Conservation (phyloP, 1,139 yeast species). For the Diutina sp. region DNA sequence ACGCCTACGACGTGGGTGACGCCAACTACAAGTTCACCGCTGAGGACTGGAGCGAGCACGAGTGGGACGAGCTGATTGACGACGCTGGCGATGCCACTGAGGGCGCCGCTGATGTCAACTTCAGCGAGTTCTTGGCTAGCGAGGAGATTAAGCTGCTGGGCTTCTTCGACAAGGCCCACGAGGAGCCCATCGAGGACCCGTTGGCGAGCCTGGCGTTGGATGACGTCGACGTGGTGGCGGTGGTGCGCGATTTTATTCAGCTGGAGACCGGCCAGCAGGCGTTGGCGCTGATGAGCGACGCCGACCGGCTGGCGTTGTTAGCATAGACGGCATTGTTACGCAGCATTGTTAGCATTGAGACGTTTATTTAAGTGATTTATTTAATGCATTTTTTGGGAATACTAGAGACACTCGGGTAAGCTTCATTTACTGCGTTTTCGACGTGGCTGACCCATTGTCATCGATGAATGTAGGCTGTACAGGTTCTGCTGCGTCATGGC, state of each 20-base stretch:
- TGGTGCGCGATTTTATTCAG: conserved; percentile 11
- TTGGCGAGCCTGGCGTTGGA: conserved; percentile 71
- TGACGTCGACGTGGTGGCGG: conserved; percentile 44
- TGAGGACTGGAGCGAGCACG: conserved; percentile 7
- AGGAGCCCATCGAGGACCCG: conserved; percentile 71
- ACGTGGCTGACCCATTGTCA: no score
- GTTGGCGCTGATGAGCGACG: not conserved
- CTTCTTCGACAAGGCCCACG: conserved; percentile 24
- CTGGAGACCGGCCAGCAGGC: not conserved
- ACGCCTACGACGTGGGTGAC: conserved; percentile 19
- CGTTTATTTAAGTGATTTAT: not conserved
- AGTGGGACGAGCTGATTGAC: conserved; percentile 11
- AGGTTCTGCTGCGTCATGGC: no score
- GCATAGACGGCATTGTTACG: not conserved
- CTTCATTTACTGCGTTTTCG: no score
- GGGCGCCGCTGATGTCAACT: conserved; percentile 16
- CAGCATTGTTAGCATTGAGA: not conserved
- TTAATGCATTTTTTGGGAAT: not conserved
- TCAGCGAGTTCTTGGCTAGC: conserved; percentile 28
- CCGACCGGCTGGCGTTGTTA: not conserved
- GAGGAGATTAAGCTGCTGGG: conserved; percentile 28
- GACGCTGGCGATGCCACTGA: conserved; percentile 20
- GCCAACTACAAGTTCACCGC: conserved; percentile 3
- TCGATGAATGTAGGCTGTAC: no score
- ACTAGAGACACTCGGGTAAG: no score